Conservation (phyloP, 108 stramenopile species). For the Asterionellopsis glacialis region DNA sequence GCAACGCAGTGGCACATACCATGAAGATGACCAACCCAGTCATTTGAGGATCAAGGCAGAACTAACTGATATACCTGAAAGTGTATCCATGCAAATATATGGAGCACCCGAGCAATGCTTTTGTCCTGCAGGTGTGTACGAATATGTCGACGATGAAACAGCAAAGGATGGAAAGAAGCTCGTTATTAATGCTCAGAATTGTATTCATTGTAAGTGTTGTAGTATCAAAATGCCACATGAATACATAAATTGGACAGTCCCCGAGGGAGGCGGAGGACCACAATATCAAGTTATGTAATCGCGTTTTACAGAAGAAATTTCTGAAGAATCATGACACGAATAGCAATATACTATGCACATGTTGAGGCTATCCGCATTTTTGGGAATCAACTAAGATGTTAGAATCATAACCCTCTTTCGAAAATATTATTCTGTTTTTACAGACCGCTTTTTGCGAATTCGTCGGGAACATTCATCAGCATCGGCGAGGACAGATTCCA, state of each 20-base stretch:
- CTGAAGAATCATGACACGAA: no score
- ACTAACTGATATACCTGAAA: conserved; percentile 48
- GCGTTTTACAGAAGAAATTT: no score
- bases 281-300: conserved; percentile 93
- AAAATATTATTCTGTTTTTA: no score
- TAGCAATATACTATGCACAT: no score
- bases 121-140: conserved; percentile 97
- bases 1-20: conserved; percentile 91
- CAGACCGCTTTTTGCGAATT: background rate
- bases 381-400: no score
- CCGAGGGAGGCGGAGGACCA: conserved; percentile 98
- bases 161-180: conserved; percentile 59
- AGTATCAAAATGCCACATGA: conserved; percentile 98
- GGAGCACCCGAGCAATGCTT: conserved; percentile 96
- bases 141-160: conserved; percentile 53
- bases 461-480: conserved; percentile 43
- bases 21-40: conserved; percentile 97
- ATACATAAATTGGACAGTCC: conserved; percentile 99
- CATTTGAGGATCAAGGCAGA: conserved; percentile 92
- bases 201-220: conserved; percentile 99
- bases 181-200: conserved; percentile 98
- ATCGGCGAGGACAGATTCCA: conserved; percentile 39
- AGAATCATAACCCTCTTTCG: no score
- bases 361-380: no score
- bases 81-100: conserved; percentile 76